These are phyloP conservation scores for Rhizophora apiculata DNA, from an alignment of 345 rosid species.

Conservation along the genomic window DNA sequence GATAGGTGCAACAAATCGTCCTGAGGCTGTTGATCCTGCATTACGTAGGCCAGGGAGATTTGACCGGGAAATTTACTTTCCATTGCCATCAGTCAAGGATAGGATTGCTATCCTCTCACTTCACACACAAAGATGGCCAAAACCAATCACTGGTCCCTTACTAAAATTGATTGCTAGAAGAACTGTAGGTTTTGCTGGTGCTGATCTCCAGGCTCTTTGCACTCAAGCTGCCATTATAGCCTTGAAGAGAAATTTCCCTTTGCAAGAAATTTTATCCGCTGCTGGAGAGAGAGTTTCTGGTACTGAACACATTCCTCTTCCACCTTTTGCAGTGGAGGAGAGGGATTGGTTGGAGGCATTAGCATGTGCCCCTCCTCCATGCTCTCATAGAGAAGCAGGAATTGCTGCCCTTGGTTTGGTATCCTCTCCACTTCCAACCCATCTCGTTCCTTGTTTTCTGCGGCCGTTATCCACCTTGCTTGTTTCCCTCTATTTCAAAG, in stretches of 20 bases:
- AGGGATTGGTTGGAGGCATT: conserved; percentile 97
- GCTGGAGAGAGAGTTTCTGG: conserved; percentile 53
- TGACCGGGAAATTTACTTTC: conserved; percentile 93
- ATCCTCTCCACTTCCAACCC: conserved; percentile 77
- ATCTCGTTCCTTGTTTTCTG: conserved; percentile 76
- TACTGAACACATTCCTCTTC: conserved; percentile 65
- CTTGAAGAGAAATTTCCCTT: conserved; percentile 88
- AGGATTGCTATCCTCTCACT: conserved; percentile 88
- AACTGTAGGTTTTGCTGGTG: conserved; percentile 96
- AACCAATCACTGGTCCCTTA: conserved; percentile 74
- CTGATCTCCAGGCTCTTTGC: conserved; percentile 97
- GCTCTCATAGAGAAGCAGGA: conserved; percentile 95
- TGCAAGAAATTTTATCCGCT: conserved; percentile 73
- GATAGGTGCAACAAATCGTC: conserved; percentile 98
- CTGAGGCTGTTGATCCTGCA: conserved; percentile 97
- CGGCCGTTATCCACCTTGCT: conserved; percentile 63
- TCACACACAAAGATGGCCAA: conserved; percentile 90
- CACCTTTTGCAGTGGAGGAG: conserved; percentile 76
- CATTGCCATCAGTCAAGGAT: conserved; percentile 77
- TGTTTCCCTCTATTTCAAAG: conserved; percentile 73
- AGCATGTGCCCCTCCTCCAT: conserved; percentile 84
- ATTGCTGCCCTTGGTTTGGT: conserved; percentile 69
- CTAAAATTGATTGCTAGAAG: conserved; percentile 78
- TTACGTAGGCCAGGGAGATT: conserved; percentile 98
- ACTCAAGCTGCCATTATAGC: conserved; percentile 89